Evolutionary conservation across 768 basidiomycete genomes (phyloP).

Genomic region (Naganishia friedmannii): DNA sequence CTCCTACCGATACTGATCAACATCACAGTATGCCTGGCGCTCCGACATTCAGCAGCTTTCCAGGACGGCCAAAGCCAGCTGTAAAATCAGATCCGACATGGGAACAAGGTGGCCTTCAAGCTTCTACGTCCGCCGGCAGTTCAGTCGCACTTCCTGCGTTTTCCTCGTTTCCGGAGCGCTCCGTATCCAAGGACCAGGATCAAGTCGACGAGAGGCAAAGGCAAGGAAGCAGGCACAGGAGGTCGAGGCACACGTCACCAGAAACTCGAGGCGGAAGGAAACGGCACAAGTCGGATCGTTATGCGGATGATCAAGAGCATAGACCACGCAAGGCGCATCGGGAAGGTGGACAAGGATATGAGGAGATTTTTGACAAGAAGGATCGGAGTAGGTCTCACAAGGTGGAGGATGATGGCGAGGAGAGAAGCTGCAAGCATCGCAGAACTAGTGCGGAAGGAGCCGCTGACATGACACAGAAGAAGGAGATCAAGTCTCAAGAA

Average conservation of each 20-base stretch:
- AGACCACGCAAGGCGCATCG: not conserved
- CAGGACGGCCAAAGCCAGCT: not conserved
- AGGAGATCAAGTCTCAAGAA: not conserved
- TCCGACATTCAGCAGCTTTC: not conserved
- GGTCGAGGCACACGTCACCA: not conserved
- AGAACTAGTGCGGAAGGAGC: not conserved
- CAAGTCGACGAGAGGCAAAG: not conserved
- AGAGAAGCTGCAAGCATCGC: not conserved
- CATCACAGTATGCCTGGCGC: not conserved
- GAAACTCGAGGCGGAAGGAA: not conserved
- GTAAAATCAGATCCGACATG: not conserved
- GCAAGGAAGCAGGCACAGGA: not conserved
- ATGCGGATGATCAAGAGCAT: not conserved
- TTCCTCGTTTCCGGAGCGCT: slow-evolving; percentile 26
- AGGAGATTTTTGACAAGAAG: not conserved
- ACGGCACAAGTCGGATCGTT: not conserved
- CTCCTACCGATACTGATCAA: no score
- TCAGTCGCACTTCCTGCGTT: slow-evolving; percentile 7
- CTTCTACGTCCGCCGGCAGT: not conserved
- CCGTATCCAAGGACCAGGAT: not conserved
- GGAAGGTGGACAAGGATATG: not conserved
- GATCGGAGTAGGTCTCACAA: not conserved
- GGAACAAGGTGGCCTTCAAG: slow-evolving; percentile 4
- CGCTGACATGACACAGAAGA: not conserved
- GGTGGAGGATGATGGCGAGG: not conserved